Base-by-base conservation (phyloP, 2,329 filamentous ascomycete species). In the Colletotrichum lini region DNA sequence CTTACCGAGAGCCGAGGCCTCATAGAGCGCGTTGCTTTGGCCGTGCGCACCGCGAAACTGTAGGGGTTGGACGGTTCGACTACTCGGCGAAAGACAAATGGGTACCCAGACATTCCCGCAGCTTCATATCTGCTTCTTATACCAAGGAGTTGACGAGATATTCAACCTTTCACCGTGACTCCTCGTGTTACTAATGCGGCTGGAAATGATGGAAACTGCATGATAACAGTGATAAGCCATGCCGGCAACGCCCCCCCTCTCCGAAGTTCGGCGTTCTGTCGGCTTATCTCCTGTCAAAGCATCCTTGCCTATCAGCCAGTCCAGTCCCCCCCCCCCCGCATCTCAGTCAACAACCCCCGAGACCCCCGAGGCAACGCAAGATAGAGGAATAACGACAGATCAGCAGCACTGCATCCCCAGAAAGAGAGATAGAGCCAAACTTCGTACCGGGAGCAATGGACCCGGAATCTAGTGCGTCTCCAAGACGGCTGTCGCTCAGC, bases 231-330 rank as follows among this genome's bases (percentile, higher is more conserved):
- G 56, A 42, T 60, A 38, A 15, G 12, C 35, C 16, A 42, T 8
- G 54, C 38, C 54, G 35, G 54, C 26, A 4, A 4, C 23, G 23
- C 23, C n/a, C 9, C 18, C 12, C 65, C 65, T 50, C 65, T 67
- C 65, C 65, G 65, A 67, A 30, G 16, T 42, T 67, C 57, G 65
- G 65, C 61, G 49, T 16, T 30, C 38, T n/a, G 18, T 44, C 35
- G 15, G 21, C 49, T 42, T 44, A 40, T 47, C 49, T n/a, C 45
- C 57, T 49, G 26, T 30, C 3, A 1, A 13, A 12, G 10, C n/a
- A 49, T 26, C 57, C 30, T 54, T 26, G 38, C n/a, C 40, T 15
- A 7, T 9, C 26, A 26, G 26, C 53, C 44, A n/a, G 15, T 18
- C 13, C 8, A 18, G 50, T 12, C 26, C 63, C 45, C 42, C 21